phyloP scores from a whole-genome alignment of 108 stramenopile genomes.

The Poteriospumella lacustris region DNA sequence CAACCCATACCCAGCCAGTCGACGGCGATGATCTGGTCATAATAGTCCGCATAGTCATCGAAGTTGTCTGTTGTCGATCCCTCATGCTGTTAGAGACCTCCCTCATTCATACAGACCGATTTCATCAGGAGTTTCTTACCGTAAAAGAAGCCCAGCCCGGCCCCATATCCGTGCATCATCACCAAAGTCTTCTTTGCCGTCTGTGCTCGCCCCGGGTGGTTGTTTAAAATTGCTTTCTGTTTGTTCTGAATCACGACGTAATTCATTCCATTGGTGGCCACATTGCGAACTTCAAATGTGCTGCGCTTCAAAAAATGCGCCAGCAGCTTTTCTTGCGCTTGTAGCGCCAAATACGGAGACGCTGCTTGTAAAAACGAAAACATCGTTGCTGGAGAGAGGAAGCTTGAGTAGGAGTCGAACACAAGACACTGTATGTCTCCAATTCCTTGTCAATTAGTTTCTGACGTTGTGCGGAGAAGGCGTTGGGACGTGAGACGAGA shows the following conservation, averaged over 20 bases:
- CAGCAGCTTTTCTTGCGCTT: not conserved
- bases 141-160: not conserved
- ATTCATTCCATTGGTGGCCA: not conserved
- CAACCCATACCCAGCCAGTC: constrained; percentile 19
- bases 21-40: not conserved
- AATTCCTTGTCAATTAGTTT: too few species aligned
- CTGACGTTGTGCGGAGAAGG: too few species aligned
- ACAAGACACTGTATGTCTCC: too few species aligned
- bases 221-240: not conserved
- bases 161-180: not conserved
- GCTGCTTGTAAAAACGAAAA: not conserved
- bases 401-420: too few species aligned
- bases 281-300: not conserved
- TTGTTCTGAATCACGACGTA: not conserved
- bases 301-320: not conserved
- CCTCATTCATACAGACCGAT: not conserved
- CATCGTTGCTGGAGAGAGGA: too few species aligned
- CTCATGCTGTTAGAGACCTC: too few species aligned
- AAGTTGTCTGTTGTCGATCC: not conserved
- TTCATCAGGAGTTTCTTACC: not conserved
- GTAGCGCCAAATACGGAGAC: not conserved
- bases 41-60: not conserved
- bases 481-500: too few species aligned
- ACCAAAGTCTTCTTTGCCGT: not conserved
- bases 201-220: not conserved